Evolutionary conservation across 306 rosid genomes (phyloP).

Genomic region (Rosa multiflora): DNA sequence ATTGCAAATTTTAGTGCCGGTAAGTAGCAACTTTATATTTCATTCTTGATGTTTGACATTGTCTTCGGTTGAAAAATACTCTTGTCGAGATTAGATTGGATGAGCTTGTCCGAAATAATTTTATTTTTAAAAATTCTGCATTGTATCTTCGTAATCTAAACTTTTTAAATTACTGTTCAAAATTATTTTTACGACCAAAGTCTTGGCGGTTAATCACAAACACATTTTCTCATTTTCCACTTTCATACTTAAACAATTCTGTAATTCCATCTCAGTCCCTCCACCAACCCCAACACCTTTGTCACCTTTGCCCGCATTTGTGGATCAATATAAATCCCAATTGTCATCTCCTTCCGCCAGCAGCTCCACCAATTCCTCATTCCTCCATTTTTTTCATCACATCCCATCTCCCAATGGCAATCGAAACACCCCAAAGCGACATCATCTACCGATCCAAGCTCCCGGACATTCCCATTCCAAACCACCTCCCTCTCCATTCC

Average conservation of each 20-base stretch:
- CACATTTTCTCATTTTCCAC: neutral
- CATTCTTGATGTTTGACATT: neutral
- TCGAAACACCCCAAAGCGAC: conserved; percentile 9
- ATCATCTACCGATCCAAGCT: conserved; percentile 66
- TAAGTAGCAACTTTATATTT: neutral
- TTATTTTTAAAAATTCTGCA: too few species aligned
- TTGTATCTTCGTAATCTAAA: too few species aligned
- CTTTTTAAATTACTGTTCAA: too few species aligned
- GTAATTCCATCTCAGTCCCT: conserved; percentile 31
- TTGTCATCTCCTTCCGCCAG: neutral
- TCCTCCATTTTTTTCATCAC: neutral
- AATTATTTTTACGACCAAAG: neutral
- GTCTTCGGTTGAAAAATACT: neutral
- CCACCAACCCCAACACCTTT: conserved; percentile 37
- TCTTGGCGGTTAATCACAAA: neutral
- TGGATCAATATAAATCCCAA: neutral
- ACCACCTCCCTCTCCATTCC: conserved; percentile 66
- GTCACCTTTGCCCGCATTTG: neutral
- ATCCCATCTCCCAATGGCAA: conserved; percentile 5
- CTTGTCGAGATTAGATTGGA: neutral
- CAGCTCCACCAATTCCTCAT: neutral
- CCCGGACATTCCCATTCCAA: conserved; percentile 70
- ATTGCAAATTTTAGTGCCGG: neutral
- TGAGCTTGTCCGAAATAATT: neutral
- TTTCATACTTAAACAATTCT: neutral